Conservation (phyloP, 1,139 yeast genomes). For the Trichomonascaceae sp. region DNA sequence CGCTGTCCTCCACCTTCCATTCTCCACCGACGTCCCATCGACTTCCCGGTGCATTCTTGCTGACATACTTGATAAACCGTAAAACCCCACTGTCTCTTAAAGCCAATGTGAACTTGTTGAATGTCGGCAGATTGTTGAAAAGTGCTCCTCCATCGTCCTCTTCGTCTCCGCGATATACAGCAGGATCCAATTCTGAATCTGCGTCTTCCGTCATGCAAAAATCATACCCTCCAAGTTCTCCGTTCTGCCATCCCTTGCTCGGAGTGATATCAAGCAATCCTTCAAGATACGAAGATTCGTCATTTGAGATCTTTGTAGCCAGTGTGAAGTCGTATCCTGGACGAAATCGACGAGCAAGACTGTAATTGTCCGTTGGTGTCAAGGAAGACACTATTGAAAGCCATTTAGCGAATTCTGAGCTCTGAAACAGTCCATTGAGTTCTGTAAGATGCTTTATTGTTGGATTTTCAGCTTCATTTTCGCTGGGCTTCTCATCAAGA, state of each 20-base stretch:
- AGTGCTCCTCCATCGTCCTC: slow-evolving; percentile 77
- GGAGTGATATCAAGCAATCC: slow-evolving; percentile 80
- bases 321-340: slow-evolving; percentile 93
- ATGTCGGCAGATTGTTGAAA: slow-evolving; percentile 71
- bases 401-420: slow-evolving; percentile 66
- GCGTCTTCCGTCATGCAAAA: slow-evolving; percentile 50
- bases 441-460: slow-evolving; percentile 38
- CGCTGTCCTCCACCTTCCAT: slow-evolving; percentile 55
- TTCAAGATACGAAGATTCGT: slow-evolving; percentile 38
- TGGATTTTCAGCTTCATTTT: slow-evolving; percentile 16
- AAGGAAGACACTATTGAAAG: slow-evolving; percentile 58
- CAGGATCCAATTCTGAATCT: slow-evolving; percentile 26
- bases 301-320: slow-evolving; percentile 39
- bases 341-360: slow-evolving; percentile 76
- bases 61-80: slow-evolving; percentile 87
- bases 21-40: slow-evolving; percentile 86
- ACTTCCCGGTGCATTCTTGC: slow-evolving; percentile 81
- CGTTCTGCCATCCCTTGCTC: slow-evolving; percentile 74
- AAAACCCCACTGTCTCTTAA: slow-evolving; percentile 78
- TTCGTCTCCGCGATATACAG: slow-evolving; percentile 25
- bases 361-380: slow-evolving; percentile 57
- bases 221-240: slow-evolving; percentile 92
- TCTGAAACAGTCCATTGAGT: slow-evolving; percentile 54
- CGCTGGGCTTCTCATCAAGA: slow-evolving; percentile 40
- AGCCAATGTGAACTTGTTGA: slow-evolving; percentile 76